A percentile compares a stretch with the other conserved stretches of the same genome.
These are phyloP conservation scores for Castanopsis chinensis DNA, from an alignment of 306 rosid genomes.

Conservation along the genomic window DNA sequence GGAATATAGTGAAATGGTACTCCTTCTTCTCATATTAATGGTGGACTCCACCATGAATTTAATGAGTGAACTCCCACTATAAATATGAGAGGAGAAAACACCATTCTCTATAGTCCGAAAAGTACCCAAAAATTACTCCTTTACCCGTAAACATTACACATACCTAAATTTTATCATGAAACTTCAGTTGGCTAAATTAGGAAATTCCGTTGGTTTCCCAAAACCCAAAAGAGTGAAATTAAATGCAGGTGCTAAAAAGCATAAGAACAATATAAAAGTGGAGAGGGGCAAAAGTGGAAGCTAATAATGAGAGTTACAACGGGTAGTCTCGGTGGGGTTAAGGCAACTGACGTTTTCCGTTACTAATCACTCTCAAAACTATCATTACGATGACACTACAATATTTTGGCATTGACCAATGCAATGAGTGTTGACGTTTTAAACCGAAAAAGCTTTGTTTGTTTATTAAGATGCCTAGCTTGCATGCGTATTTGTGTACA, in stretches of 20 bases:
- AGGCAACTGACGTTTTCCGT: conserved; percentile 51
- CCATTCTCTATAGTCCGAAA: no score
- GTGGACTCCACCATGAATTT: no score
- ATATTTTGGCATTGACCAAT: conserved; percentile 43
- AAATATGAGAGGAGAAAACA: no score
- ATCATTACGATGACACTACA: conserved; percentile 24
- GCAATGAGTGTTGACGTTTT: conserved; percentile 44
- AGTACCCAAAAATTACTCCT: no score
- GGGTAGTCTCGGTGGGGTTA: conserved; percentile 1
- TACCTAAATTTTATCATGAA: no score
- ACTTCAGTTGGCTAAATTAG: not conserved
- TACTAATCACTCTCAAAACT: conserved; percentile 36
- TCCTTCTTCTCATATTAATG: no score
- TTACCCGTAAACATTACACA: no score
- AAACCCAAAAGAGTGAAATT: not conserved
- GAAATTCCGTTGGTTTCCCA: not conserved
- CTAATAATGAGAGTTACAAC: no score
- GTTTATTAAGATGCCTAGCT: not conserved
- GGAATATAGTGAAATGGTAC: no score
- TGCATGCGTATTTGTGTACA: conserved; percentile 25
- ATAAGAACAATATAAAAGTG: not conserved
- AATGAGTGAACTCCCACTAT: no score
- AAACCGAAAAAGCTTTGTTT: not conserved
- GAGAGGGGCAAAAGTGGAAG: not conserved
- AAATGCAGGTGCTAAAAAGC: not conserved